A percentile compares a stretch with the other conserved stretches of the same genome.
phyloP scores from a whole-genome alignment of 2,329 filamentous ascomycete genomes.

The Myriosclerotinia duriaeana region DNA sequence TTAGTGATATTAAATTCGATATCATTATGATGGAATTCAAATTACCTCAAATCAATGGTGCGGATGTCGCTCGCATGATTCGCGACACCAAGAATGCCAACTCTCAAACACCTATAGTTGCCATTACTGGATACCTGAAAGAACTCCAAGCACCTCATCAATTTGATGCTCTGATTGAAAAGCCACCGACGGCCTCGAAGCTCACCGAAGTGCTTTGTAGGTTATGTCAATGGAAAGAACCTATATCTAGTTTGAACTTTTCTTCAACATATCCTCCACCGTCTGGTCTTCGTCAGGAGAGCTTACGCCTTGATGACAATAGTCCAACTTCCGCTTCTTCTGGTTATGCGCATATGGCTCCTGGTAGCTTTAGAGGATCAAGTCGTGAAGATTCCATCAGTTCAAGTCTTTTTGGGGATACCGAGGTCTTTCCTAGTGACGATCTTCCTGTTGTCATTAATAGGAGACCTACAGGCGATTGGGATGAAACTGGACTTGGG shows the following conservation, averaged over 20 bases:
- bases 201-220: conserved; percentile 82
- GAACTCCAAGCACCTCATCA: conserved; percentile 93
- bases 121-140: conserved; percentile 96
- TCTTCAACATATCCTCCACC: conserved; percentile 59
- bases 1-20: conserved; percentile 97
- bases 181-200: conserved; percentile 91
- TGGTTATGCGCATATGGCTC: conserved; percentile 71
- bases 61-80: conserved; percentile 96
- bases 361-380: conserved; percentile 73
- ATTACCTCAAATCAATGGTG: conserved; percentile 89
- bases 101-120: conserved; percentile 89
- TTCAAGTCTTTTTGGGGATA: conserved; percentile 84
- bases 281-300: conserved; percentile 65
- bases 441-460: conserved; percentile 75
- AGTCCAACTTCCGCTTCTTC: conserved; percentile 71
- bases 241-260: conserved; percentile 51
- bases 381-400: conserved; percentile 87
- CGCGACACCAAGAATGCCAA: conserved; percentile 95
- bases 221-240: conserved; percentile 90
- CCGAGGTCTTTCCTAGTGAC: conserved; percentile 74
- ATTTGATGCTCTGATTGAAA: conserved; percentile 93
- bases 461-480: conserved; percentile 72
- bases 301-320: conserved; percentile 70
- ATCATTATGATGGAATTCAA: conserved; percentile 98
- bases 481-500: conserved; percentile 75